Evolutionary conservation across 2,329 filamentous ascomycete genomes (phyloP).

Genomic region (Magnaporthales sp.): DNA sequence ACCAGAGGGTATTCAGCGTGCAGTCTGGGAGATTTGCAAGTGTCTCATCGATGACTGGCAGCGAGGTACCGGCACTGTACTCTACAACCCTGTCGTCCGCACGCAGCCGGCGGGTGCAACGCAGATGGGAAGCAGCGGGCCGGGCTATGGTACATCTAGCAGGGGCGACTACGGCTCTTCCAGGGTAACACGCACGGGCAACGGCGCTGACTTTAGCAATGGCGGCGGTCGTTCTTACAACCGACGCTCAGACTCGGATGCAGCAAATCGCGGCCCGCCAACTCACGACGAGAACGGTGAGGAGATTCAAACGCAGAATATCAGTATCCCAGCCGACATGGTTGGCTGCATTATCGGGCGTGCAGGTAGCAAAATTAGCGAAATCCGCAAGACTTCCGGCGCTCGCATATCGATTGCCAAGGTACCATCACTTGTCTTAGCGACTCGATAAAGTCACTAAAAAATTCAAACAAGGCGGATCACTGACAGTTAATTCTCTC

Average conservation of each 20-base stretch:
- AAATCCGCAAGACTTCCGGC: conserved; percentile 94
- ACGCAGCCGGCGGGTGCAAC: conserved; percentile 56
- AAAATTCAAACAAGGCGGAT: background rate
- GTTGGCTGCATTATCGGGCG: conserved; percentile 98
- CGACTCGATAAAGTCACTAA: background rate
- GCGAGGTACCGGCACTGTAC: conserved; percentile 89
- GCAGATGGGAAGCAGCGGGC: conserved; percentile 15
- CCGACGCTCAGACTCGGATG: conserved; percentile 78
- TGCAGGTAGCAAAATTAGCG: conserved; percentile 92
- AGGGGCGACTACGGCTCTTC: conserved; percentile 44
- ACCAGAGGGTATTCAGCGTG: conserved; percentile 90
- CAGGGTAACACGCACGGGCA: conserved; percentile 89
- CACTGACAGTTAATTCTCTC: background rate
- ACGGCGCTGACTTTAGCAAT: conserved; percentile 96
- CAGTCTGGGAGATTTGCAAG: conserved; percentile 98
- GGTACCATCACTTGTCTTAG: conserved; percentile 29
- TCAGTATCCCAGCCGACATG: conserved; percentile 99
- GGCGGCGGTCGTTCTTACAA: conserved; percentile 59
- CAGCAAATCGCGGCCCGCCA: conserved; percentile 69
- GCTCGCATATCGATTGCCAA: conserved; percentile 98
- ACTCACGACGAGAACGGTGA: conserved; percentile 94
- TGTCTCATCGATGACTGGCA: conserved; percentile 97
- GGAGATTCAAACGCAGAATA: conserved; percentile 97
- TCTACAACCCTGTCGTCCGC: conserved; percentile 94
- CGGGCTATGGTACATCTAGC: conserved; percentile 28